Conservation (phyloP, 768 basidiomycete species). For the Kwoniella dejecticola region DNA sequence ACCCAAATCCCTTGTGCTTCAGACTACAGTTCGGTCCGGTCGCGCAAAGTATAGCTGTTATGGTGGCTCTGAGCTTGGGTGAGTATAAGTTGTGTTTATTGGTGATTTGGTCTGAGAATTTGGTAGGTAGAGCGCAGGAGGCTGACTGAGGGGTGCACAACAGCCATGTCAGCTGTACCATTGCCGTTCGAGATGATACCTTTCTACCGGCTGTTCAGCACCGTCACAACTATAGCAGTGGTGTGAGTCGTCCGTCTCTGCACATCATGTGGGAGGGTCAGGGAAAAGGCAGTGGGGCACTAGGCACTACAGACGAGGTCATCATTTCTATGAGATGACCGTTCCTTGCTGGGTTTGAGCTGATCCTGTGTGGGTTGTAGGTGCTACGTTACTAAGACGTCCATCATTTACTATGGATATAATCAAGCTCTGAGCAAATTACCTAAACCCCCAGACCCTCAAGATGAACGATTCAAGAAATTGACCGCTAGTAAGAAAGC, state of each 20-base stretch:
- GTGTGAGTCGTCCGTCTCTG: constrained; percentile 37
- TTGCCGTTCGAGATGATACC: constrained; percentile 35
- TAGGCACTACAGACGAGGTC: too few species aligned
- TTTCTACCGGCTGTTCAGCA: constrained; percentile 42
- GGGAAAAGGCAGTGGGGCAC: too few species aligned
- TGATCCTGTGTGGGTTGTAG: too few species aligned
- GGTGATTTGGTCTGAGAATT: background rate
- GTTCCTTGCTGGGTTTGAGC: too few species aligned
- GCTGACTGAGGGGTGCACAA: background rate
- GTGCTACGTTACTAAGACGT: constrained; percentile 30
- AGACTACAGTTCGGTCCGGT: constrained; percentile 47
- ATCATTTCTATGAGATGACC: too few species aligned
- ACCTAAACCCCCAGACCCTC: constrained; percentile 20
- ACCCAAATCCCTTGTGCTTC: background rate
- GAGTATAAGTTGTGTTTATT: background rate
- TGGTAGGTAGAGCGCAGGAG: too few species aligned
- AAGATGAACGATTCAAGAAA: constrained; percentile 24
- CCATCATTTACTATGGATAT: constrained; percentile 48
- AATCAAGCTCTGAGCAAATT: constrained; percentile 31
- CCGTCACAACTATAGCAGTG: constrained; percentile 38
- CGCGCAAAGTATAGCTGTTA: constrained; percentile 41
- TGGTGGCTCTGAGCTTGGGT: constrained; percentile 40
- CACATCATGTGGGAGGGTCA: too few species aligned
- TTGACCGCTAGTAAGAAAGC: constrained; percentile 24
- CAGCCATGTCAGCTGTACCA: constrained; percentile 33